Base-by-base conservation (phyloP, 768 basidiomycete species). In the Mrakia frigida region DNA sequence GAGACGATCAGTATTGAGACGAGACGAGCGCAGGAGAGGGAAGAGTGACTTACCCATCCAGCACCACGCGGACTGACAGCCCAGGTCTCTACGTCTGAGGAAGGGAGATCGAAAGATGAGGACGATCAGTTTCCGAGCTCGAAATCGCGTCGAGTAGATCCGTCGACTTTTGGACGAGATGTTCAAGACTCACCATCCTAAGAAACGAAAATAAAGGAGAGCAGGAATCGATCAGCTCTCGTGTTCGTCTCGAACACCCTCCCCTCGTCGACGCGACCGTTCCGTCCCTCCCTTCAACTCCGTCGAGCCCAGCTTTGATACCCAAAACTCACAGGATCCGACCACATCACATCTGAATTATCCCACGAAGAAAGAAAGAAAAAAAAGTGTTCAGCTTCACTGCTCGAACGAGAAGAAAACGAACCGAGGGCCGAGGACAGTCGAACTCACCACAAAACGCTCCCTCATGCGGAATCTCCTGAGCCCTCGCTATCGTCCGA, bases 31-130 rank as follows among this genome's bases (percentile, higher is more conserved):
- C 69, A 46, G n/a, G 4, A 31, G 33, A 33, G 31, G 25, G 11
- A 41, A 3, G 33, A 74, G 50, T 4, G 23, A 74, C 73, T 74
- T 9, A 76, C 85, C 92, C 94, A 98, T 0, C 96, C 96, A 7
- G 96, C 96, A 28, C 96, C 96, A 53, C 96, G 88, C 6, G 96
- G 96, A 79, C 93, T 95, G 73, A 98, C 93, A 6, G 94, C 95
- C 96, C 96, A 98, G 59, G 91, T 94, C 56, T 92, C 91, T 56
- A 96, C 95, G 81, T 98, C 90, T 60, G 96, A 92, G 81, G 25
- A 31, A 56, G 46, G 18, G 35, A 28, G 39, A 25, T 25, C 3
- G 41, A 11, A 28, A 25, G 43, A 60, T 13, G 14, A n/a, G 37
- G 21, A 21, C 25, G 35, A 35, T 16, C 41, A n/a, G 69, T 11